Evolutionary conservation across 768 basidiomycete species (phyloP).

Genomic region (Hypholoma sublateritium): DNA sequence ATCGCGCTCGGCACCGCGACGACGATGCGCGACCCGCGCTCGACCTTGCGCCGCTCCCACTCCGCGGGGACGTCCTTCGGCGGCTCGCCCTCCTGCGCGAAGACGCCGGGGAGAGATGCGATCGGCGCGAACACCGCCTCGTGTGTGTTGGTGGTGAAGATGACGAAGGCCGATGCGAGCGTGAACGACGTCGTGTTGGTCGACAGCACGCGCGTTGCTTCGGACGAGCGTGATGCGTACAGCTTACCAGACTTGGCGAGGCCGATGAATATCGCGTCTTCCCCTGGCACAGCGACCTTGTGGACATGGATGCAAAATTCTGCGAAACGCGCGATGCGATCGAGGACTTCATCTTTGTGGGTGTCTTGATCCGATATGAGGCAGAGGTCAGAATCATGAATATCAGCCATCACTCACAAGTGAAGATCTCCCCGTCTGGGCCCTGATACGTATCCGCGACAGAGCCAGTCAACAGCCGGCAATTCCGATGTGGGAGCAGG

Average conservation of each 20-base stretch:
- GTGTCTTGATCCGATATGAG: slow-evolving; percentile 8
- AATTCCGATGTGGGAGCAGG: slow-evolving; percentile 38
- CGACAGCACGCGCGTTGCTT: slow-evolving; percentile 36
- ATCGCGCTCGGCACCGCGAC: slow-evolving; percentile 84
- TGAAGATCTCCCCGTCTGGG: slow-evolving; percentile 45
- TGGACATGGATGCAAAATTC: slow-evolving; percentile 58
- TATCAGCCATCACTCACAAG: slow-evolving; percentile 33
- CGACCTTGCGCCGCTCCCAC: slow-evolving; percentile 79
- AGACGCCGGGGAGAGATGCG: slow-evolving; percentile 21
- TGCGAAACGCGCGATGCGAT: slow-evolving; percentile 42
- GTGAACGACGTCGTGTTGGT: slow-evolving; percentile 72
- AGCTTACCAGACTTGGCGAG: slow-evolving; percentile 68
- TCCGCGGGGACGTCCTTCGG: slow-evolving; percentile 26
- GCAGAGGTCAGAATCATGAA: not conserved
- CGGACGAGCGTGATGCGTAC: slow-evolving; percentile 40
- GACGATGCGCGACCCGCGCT: slow-evolving; percentile 89
- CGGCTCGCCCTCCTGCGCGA: slow-evolving; percentile 26
- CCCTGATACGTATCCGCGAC: slow-evolving; percentile 37
- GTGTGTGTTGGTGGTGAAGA: slow-evolving; percentile 84
- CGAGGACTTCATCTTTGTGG: slow-evolving; percentile 17
- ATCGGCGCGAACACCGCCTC: slow-evolving; percentile 76
- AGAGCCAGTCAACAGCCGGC: slow-evolving; percentile 43
- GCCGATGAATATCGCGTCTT: slow-evolving; percentile 51
- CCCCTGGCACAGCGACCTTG: slow-evolving; percentile 22
- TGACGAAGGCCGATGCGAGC: slow-evolving; percentile 70